Conservation (phyloP, 2,329 filamentous ascomycete species). For the Nemania bipapillata region DNA sequence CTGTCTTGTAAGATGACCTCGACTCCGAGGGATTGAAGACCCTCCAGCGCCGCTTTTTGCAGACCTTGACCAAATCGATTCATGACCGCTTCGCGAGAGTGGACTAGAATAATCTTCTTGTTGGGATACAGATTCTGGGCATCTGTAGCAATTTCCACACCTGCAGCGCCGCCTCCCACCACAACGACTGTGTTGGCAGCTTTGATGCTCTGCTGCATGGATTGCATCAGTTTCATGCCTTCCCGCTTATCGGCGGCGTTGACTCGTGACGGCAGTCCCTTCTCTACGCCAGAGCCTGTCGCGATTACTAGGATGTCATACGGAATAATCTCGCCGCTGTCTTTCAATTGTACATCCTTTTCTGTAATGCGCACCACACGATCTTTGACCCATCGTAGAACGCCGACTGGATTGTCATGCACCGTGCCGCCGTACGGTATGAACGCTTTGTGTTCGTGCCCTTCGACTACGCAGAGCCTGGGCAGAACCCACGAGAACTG, state of each 20-base stretch:
- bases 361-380: background rate
- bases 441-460: constrained; percentile 21
- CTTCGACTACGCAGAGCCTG: constrained; percentile 8
- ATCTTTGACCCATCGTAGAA: constrained; percentile 11
- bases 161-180: constrained; percentile 16
- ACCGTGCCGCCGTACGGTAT: constrained; percentile 16
- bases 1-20: constrained; percentile 21
- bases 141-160: constrained; percentile 19
- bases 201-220: constrained; percentile 15
- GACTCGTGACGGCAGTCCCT: constrained; percentile 17
- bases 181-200: constrained; percentile 9
- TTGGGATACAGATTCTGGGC: constrained; percentile 21
- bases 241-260: constrained; percentile 15
- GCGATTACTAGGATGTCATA: constrained; percentile 21
- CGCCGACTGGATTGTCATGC: constrained; percentile 3
- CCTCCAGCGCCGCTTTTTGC: constrained; percentile 12
- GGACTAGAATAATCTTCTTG: constrained; percentile 22
- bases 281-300: constrained; percentile 21
- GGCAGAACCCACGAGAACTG: constrained; percentile 23
- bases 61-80: constrained; percentile 19
- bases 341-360: background rate
- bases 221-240: constrained; percentile 18
- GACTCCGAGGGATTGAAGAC: constrained; percentile 14
- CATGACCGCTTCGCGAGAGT: constrained; percentile 21
- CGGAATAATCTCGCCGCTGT: constrained; percentile 4